Conservation (phyloP, 768 basidiomycete genomes). For the Lactarius vividus region DNA sequence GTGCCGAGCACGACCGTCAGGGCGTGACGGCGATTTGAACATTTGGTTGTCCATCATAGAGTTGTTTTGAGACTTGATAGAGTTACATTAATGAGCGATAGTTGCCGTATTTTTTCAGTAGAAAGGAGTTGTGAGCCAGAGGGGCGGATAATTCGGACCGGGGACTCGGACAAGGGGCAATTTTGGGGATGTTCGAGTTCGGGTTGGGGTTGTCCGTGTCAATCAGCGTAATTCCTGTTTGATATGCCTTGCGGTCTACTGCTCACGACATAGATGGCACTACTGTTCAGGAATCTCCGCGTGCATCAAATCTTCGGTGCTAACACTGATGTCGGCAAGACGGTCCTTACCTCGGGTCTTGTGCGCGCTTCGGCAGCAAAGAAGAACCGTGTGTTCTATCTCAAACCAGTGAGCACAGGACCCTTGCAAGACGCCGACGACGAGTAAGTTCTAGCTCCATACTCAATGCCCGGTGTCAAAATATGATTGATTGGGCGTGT, state of each 20-base stretch:
- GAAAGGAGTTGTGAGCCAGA: background rate
- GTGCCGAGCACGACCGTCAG: background rate
- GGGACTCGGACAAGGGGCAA: background rate
- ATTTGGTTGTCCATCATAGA: background rate
- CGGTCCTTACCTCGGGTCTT: slow-evolving; percentile 82
- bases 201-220: background rate
- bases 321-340: slow-evolving; percentile 96
- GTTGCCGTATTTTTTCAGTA: background rate
- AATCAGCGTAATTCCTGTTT: background rate
- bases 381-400: slow-evolving; percentile 56
- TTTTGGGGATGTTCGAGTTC: background rate
- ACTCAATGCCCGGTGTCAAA: slow-evolving; percentile 5
- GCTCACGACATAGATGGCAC: slow-evolving; percentile 53
- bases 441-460: slow-evolving; percentile 41
- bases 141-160: slow-evolving; percentile 1
- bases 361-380: slow-evolving; percentile 68
- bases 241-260: background rate
- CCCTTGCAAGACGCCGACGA: slow-evolving; percentile 79
- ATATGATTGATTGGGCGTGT: slow-evolving; percentile 8
- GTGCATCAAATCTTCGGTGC: slow-evolving; percentile 93
- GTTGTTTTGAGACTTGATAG: background rate
- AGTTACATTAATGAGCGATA: background rate
- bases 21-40: background rate
- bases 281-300: slow-evolving; percentile 81
- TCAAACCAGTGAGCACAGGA: slow-evolving; percentile 94